A percentile compares a stretch with the other conserved stretches of the same genome.
Evolutionary conservation across 345 rosid species (phyloP).

Genomic region (Adansonia digitata): DNA sequence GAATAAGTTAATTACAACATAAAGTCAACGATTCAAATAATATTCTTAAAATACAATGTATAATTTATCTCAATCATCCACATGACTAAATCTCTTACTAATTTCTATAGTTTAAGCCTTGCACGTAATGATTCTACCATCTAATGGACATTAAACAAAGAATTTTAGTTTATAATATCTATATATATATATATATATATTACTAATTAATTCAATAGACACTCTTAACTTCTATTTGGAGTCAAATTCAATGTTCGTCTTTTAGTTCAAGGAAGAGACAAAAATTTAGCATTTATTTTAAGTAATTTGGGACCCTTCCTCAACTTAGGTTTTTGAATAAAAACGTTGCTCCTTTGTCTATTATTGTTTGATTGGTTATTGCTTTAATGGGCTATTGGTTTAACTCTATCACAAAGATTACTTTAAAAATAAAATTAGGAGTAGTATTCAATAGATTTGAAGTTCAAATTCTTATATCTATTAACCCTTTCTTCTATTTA

Average conservation of each 20-base stretch:
- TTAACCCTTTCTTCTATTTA: no score
- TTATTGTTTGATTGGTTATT: conserved; percentile 1
- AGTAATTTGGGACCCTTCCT: background rate
- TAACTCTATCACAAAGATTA: background rate
- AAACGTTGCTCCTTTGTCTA: background rate
- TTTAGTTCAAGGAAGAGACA: background rate
- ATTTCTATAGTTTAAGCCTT: conserved; percentile 5
- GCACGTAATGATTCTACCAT: conserved; percentile 8
- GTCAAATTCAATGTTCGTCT: background rate
- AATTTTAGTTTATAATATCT: background rate
- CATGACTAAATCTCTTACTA: background rate
- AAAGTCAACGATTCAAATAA: background rate
- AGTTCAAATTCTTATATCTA: no score
- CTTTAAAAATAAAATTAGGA: no score
- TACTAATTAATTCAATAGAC: background rate
- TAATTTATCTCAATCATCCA: background rate
- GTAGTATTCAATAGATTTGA: no score
- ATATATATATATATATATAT: no score
- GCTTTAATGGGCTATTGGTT: background rate
- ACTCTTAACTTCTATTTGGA: background rate
- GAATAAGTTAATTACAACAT: background rate
- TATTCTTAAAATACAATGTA: background rate
- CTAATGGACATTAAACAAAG: background rate
- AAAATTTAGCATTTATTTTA: background rate
- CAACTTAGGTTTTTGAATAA: background rate